Evolutionary conservation across 139 green algal species (phyloP).

Genomic region (Chlamydomonas incerta): DNA sequence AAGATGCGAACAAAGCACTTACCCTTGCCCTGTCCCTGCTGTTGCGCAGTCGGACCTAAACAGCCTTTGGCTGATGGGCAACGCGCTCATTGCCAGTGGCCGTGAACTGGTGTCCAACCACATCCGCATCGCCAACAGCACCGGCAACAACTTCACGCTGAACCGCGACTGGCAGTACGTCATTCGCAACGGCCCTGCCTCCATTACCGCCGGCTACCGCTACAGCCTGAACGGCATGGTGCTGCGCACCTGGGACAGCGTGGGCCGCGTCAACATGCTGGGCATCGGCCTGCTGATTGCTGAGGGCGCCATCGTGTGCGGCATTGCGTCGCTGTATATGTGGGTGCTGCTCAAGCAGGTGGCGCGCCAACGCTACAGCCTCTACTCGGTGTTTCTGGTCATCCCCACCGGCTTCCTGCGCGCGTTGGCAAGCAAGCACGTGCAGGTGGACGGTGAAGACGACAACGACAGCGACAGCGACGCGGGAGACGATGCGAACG

Average conservation of each 20-base stretch:
- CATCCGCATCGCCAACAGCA: constrained; percentile 35
- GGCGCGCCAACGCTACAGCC: constrained; percentile 42
- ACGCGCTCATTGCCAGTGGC: constrained; percentile 2
- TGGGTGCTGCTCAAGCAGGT: constrained; percentile 46
- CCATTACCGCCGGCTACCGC: constrained; percentile 39
- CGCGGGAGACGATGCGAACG: constrained; percentile 29
- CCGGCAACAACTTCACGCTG: constrained; percentile 33
- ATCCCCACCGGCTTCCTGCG: constrained; percentile 55
- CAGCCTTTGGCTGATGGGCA: constrained; percentile 44
- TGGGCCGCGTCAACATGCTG: constrained; percentile 27
- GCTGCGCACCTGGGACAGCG: constrained; percentile 36
- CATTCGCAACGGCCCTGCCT: constrained; percentile 26
- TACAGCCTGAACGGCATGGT: constrained; percentile 50
- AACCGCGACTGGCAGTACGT: constrained; percentile 48
- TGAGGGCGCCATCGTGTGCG: constrained; percentile 42
- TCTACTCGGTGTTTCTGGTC: constrained; percentile 61
- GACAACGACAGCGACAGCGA: constrained; percentile 47
- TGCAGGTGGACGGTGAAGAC: constrained; percentile 45
- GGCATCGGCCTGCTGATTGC: constrained; percentile 49
- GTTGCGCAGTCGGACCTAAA: not conserved
- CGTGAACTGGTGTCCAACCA: constrained; percentile 44
- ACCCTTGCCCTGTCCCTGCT: not conserved
- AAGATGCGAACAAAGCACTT: not conserved
- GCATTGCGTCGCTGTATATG: constrained; percentile 14
- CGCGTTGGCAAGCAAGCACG: constrained; percentile 57